Percentiles rank a stretch among this genome's conserved stretches.
These are phyloP conservation scores for Cystobasidiaceae sp. DNA, from an alignment of 1,284 basidiomycete genomes.

Conservation along the genomic window DNA sequence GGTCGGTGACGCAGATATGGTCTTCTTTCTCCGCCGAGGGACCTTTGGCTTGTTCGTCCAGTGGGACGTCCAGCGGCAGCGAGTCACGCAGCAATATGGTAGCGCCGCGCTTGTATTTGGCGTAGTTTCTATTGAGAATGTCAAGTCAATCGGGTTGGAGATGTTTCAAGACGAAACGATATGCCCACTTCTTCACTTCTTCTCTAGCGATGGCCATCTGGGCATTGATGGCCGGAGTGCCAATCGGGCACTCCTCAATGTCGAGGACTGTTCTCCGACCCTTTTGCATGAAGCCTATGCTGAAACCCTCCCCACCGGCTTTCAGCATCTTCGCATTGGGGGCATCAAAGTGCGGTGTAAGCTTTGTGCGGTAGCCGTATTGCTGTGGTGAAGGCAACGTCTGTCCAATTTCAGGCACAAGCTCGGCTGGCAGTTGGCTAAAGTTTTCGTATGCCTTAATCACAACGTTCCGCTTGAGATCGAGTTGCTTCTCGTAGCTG, in stretches of 20 bases:
- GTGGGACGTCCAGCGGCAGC: conserved; percentile 48
- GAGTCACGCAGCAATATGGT: conserved; percentile 90
- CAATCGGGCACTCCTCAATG: conserved; percentile 96
- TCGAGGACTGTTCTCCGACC: conserved; percentile 75
- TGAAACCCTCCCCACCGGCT: conserved; percentile 51
- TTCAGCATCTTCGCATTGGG: conserved; percentile 50
- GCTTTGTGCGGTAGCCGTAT: conserved; percentile 91
- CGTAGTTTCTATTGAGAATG: conserved; percentile 58
- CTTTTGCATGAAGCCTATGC: conserved; percentile 84
- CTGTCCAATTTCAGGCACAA: conserved; percentile 63
- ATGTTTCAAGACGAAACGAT: background rate
- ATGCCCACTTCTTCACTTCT: conserved; percentile 65
- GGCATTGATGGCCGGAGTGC: conserved; percentile 72
- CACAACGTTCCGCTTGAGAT: conserved; percentile 81
- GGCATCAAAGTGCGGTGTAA: conserved; percentile 92
- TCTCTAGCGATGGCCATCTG: conserved; percentile 61
- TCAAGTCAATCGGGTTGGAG: conserved; percentile 19
- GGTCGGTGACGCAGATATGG: conserved; percentile 76
- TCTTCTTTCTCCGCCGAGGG: conserved; percentile 47
- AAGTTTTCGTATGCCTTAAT: conserved; percentile 76
- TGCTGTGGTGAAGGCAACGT: conserved; percentile 83
- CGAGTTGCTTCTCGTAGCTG: conserved; percentile 77
- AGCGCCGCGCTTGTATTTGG: conserved; percentile 78
- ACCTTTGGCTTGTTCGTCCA: conserved; percentile 32
- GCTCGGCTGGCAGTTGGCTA: conserved; percentile 56